Conservation (phyloP, 768 basidiomycete species). For the Royoungia palumana region DNA sequence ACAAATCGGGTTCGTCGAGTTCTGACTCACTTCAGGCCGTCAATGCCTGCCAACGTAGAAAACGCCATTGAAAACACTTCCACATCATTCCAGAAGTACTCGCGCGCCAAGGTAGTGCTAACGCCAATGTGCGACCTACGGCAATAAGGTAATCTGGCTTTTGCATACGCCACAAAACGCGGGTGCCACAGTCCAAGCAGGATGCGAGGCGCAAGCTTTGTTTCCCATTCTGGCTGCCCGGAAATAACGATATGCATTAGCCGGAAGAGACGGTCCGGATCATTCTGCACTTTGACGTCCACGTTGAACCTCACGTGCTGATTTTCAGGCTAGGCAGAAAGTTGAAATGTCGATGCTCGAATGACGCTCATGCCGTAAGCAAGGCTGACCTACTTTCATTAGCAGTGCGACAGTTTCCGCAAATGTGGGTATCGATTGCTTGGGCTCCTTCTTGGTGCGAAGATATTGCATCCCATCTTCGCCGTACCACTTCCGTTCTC, state of each 20-base stretch:
- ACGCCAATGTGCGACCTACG: constrained; percentile 82
- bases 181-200: constrained; percentile 90
- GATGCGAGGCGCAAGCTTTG: constrained; percentile 72
- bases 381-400: constrained; percentile 56
- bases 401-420: constrained; percentile 75
- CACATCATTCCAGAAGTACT: constrained; percentile 87
- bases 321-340: constrained; percentile 63
- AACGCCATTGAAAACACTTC: constrained; percentile 87
- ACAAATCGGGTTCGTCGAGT: neutral
- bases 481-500: constrained; percentile 70
- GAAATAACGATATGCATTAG: constrained; percentile 72
- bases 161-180: constrained; percentile 76
- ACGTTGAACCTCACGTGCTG: constrained; percentile 77
- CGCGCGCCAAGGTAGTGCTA: constrained; percentile 66
- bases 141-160: constrained; percentile 74
- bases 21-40: constrained; percentile 61
- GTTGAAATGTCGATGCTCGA: neutral
- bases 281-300: constrained; percentile 92
- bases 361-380: constrained; percentile 9
- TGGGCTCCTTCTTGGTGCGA: constrained; percentile 74
- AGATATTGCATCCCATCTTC: constrained; percentile 71
- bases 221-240: constrained; percentile 68
- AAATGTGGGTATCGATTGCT: constrained; percentile 89
- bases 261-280: constrained; percentile 79
- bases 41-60: constrained; percentile 60